Evolutionary conservation across 345 rosid species (phyloP), one percentile per base, ranked within the genome.

Genomic region (Eucalyptus pauciflora): DNA sequence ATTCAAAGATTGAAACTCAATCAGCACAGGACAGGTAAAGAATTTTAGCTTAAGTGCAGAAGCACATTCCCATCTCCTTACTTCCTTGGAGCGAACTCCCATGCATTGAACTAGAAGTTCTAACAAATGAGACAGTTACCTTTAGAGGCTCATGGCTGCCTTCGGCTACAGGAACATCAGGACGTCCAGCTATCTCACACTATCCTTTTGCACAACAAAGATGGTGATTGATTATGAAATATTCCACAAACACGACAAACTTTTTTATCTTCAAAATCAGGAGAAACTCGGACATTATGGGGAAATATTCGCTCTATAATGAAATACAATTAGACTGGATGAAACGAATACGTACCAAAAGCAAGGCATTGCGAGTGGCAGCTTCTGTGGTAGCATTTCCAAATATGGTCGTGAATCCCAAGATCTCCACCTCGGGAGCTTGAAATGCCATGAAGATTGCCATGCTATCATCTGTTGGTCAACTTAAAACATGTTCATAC

Each of bases 401-500:
- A 91, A 98, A 98, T 85, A 95, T 89, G 45, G 99, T 97, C 17
- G 99, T 98, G 91, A 98, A 80, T 50, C 99, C 99, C 90, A 98
- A 83, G 87, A 98, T 91, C 83, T 98, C 99, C 89, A 94, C 48
- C 91, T 94, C 93, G 0, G 96, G 98, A 88, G 95, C 91, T 89
- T 98, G 97, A 90, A 98, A 98, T 49, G 99, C 99, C 99, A 98
- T 98, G 86, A 98, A 88, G 86, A 98, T 95, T 87, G 99, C 97
- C 97, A 97, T 98, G 93, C 94, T 94, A 91, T 98, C 99, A 94
- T 98, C 99, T 96, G 92, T 45, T 20, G 85, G 85, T 76, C 85
- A 37, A 76, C 29, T 76, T 10, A 87, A 50, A 71, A 87, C 50
- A 37, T 49, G n/a, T 45, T 48, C 3, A 71, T 48, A 41, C 17